Conservation (phyloP, 441 rosid species). For the Breynia disticha region DNA sequence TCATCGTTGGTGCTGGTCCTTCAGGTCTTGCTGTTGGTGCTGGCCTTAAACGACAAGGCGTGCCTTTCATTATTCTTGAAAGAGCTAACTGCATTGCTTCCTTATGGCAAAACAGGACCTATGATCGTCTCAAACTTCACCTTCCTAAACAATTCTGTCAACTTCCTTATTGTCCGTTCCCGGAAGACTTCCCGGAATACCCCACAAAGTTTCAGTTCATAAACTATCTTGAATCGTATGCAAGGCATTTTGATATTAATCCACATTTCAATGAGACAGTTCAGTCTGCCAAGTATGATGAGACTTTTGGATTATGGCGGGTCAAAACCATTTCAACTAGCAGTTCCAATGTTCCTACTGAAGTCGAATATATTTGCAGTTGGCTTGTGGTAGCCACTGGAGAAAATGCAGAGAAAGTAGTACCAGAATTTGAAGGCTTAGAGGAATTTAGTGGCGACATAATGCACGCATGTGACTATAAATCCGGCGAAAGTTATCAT, state of each 20-base stretch:
- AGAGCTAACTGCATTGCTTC: conserved; percentile 74
- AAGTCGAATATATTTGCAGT: conserved; percentile 63
- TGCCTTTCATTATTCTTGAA: conserved; percentile 70
- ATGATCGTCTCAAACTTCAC: conserved; percentile 76
- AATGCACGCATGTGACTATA: conserved; percentile 61
- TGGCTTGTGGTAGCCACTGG: conserved; percentile 92
- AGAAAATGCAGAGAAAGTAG: conserved; percentile 72
- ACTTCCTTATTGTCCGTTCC: conserved; percentile 51
- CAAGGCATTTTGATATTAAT: conserved; percentile 45
- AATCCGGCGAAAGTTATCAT: conserved; percentile 48
- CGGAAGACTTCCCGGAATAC: conserved; percentile 58
- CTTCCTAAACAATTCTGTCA: conserved; percentile 80
- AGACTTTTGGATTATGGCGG: conserved; percentile 59
- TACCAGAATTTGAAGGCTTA: conserved; percentile 68
- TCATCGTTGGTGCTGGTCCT: conserved; percentile 86
- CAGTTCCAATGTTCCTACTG: conserved; percentile 16
- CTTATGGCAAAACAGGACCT: conserved; percentile 72
- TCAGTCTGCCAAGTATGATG: conserved; percentile 55
- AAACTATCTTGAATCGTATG: conserved; percentile 58
- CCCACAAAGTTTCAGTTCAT: conserved; percentile 70
- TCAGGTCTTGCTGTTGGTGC: conserved; percentile 69
- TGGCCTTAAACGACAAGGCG: conserved; percentile 47
- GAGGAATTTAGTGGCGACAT: conserved; percentile 47
- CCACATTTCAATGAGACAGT: conserved; percentile 67
- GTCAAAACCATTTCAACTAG: conserved; percentile 38